Base-by-base conservation (phyloP, 305 asterid species). In the Fraxinus dipetala region DNA sequence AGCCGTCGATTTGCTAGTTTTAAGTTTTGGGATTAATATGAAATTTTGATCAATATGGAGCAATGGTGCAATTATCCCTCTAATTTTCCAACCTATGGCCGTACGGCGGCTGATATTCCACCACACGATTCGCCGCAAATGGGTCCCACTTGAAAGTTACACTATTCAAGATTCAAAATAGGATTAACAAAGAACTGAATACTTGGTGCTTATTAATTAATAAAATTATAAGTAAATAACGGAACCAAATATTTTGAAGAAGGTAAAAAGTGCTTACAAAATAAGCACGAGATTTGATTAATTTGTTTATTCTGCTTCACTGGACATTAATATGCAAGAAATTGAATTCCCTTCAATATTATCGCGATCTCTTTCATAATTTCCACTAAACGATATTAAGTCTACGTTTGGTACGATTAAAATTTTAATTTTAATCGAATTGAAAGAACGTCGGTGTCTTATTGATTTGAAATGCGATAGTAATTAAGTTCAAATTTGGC, bases 121-220 rank as follows among this genome's bases (percentile, higher is more conserved):
- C 81, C 40, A 9, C 13, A 38, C 45, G 45, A 38, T 38, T 38
- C 45, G 45, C 45, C 72, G 56, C 82, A 16, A 51, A 81, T 75
- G 85, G 89, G 91, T 76, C 85, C 92, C 78, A 51, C 20, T 63
- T 63, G 18, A 24, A 7, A 1, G 69, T 2, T 56, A 18, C 24
- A 14, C 22, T 24, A 51, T 4, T 51, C 22, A 51, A 51, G 0
- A 16, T 4, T 13, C 56, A 11, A 38, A 38, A 38, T 38, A 8
- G 45, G 45, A 3, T 4, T 5, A 51, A 51, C 61, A 51, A 51
- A 45, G 56, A 51, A 51, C 61, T 5, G 61, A 0, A 14, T 51
- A 14, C 22, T 48, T 48, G 6, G 61, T 48, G 61, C 61, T 48
- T 48, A 48, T 14, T 45, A 45, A 45, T 45, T 45, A 40, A 40